Evolutionary conservation across 2,329 filamentous ascomycete species (phyloP).

Genomic region (Neofusicoccum cordaticola): DNA sequence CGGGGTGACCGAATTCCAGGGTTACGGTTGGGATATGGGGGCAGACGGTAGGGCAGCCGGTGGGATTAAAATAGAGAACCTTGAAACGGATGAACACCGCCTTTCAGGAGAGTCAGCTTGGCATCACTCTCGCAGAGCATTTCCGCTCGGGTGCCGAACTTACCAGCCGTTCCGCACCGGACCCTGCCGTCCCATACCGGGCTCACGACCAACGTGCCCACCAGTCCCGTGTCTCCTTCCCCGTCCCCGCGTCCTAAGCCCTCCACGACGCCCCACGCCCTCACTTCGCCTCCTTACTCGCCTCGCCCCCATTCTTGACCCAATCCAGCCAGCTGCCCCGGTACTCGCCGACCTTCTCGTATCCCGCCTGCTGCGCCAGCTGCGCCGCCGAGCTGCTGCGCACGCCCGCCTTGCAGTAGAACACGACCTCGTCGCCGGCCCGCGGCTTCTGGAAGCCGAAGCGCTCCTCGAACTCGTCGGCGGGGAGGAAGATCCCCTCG

Average conservation of each 20-base stretch:
- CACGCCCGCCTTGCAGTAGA: slow-evolving; percentile 93
- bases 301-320: slow-evolving; percentile 66
- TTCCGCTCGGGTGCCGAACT: not conserved
- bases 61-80: not conserved
- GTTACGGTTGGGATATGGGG: not conserved
- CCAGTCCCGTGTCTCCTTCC: too few relatives aligned
- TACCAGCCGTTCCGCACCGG: not conserved
- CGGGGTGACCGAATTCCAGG: not conserved
- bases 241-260: too few relatives aligned
- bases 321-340: slow-evolving; percentile 80
- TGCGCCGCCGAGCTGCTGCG: slow-evolving; percentile 73
- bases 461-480: slow-evolving; percentile 77
- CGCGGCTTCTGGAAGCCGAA: slow-evolving; percentile 73
- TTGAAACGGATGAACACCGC: not conserved
- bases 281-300: slow-evolving; percentile 16
- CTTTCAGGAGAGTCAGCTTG: not conserved
- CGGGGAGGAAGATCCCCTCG: slow-evolving; percentile 72
- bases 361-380: slow-evolving; percentile 75
- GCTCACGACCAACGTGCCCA: too few relatives aligned
- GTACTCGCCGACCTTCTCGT: slow-evolving; percentile 68
- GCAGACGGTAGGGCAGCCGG: not conserved
- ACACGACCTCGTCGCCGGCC: slow-evolving; percentile 60
- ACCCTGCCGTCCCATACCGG: not conserved
- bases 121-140: not conserved
- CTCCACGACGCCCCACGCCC: not conserved